A percentile compares a stretch with the other conserved stretches of the same genome.
Conservation (phyloP, 2,329 filamentous ascomycete genomes). For the Chrysosporium queenslandicum region DNA sequence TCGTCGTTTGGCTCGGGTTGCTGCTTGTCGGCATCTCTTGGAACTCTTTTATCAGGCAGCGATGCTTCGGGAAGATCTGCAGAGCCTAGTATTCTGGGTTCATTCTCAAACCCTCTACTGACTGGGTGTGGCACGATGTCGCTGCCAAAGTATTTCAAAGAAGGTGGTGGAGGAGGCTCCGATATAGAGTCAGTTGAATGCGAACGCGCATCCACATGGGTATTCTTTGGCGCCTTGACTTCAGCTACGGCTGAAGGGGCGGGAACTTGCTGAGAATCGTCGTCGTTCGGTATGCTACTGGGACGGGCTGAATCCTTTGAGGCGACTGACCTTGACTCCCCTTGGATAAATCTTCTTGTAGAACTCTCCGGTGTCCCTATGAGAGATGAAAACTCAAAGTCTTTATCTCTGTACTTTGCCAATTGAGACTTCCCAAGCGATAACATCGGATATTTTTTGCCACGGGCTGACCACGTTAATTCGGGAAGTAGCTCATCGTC, state of each 20-base stretch:
- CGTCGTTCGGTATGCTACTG: neutral
- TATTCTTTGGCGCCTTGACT: neutral
- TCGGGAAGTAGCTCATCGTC: slow-evolving; percentile 23
- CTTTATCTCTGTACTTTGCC: slow-evolving; percentile 16
- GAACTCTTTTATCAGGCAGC: neutral
- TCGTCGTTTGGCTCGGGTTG: neutral
- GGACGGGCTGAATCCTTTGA: neutral
- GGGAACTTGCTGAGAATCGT: neutral
- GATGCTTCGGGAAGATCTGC: neutral
- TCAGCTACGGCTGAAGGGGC: neutral
- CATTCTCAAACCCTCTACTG: too few species aligned
- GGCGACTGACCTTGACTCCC: neutral
- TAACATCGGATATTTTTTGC: slow-evolving; percentile 19
- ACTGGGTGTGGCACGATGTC: too few species aligned
- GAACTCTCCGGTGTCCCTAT: slow-evolving; percentile 17
- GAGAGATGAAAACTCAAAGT: slow-evolving; percentile 16
- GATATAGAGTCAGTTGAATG: slow-evolving; percentile 4
- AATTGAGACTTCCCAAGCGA: slow-evolving; percentile 17
- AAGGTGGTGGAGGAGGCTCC: slow-evolving; percentile 6
- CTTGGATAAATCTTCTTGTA: slow-evolving; percentile 15
- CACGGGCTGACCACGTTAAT: slow-evolving; percentile 24
- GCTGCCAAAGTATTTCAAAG: slow-evolving; percentile 4
- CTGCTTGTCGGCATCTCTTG: neutral
- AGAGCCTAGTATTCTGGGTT: neutral
- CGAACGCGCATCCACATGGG: neutral